These are phyloP conservation scores for Phytophthora constricta DNA, from an alignment of 352 stramenopile species.

Conservation along the genomic window DNA sequence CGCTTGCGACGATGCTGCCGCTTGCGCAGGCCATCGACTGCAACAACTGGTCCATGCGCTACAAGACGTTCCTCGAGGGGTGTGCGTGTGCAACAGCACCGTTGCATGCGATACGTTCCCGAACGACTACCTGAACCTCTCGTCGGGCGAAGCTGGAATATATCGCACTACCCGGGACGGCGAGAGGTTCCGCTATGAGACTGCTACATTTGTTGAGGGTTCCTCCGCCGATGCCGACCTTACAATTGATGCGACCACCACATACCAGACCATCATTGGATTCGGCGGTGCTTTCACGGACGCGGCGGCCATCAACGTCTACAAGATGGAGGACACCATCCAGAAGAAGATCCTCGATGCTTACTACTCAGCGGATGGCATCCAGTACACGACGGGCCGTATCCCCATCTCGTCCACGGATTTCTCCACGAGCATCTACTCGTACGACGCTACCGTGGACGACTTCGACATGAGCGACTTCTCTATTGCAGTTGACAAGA, in stretches of 20 bases:
- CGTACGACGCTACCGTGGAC: constrained; percentile 44
- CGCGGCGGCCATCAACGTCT: constrained; percentile 72
- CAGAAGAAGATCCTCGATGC: constrained; percentile 65
- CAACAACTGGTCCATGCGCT: constrained; percentile 51
- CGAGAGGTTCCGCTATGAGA: constrained; percentile 53
- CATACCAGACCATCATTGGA: constrained; percentile 73
- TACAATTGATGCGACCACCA: constrained; percentile 39
- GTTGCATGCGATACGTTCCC: constrained; percentile 44
- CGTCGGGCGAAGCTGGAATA: constrained; percentile 38
- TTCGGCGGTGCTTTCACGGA: constrained; percentile 90
- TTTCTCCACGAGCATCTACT: constrained; percentile 72
- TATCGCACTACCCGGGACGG: constrained; percentile 55
- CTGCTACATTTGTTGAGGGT: constrained; percentile 23
- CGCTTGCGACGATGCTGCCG: not conserved
- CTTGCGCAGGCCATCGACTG: constrained; percentile 13
- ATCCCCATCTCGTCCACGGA: constrained; percentile 81
- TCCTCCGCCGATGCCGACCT: constrained; percentile 34
- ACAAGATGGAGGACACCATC: constrained; percentile 53
- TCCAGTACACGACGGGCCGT: constrained; percentile 74
- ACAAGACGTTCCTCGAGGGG: constrained; percentile 48
- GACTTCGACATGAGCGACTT: constrained; percentile 65
- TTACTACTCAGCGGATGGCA: constrained; percentile 67
- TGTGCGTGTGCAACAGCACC: constrained; percentile 62
- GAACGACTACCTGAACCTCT: constrained; percentile 38
- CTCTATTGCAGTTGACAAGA: constrained; percentile 72